Base-by-base conservation (phyloP, 257 asterid species). In the Nicotiana sylvestris region DNA sequence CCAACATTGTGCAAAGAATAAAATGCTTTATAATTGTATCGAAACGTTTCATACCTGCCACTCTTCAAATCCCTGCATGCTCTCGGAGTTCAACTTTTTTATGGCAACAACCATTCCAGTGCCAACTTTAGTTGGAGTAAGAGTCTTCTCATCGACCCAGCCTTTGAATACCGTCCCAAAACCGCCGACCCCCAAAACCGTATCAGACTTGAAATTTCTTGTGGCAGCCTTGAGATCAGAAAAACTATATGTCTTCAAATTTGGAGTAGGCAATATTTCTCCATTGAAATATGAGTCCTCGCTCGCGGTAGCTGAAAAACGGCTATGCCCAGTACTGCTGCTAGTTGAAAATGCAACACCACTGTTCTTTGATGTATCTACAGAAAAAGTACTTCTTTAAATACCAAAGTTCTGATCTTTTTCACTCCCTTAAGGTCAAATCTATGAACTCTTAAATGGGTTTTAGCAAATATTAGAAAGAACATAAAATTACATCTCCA, bases 91-190 rank as follows among this genome's bases (percentile, higher is more conserved):
- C 68, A 89, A 82, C 78, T 89, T 89, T 85, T 89, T 89, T 80
- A 89, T 89, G 32, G 92, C 92, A 85, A 89, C 92, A 39, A 87
- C 76, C 77, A 84, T 84, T 43, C 92, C 92, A 76, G 60, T 66
- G 49, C 90, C 90, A 64, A 67, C 7, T 78, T 61, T 86, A 46
- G 92, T 43, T 0, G 92, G 89, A 56, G 82, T 60, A 78, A 86
- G 84, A 7, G 89, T 87, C 81, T 83, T 87, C 83, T 85, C 89
- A 83, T 89, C 91, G 49, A 89, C 91, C 92, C 92, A 89, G 27
- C 92, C 92, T 82, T 87, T 89, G 56, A 30, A 89, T 7, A 89
- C 92, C 39, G 90, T 89, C 76, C 92, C 92, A 80, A 89, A 89
- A 49, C 92, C 92, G 16, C 92, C 92, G 46, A 87, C 53, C 30